These are phyloP conservation scores for Filosporella fistucella DNA, from an alignment of 495 filamentous ascomycete genomes.

Conservation along the genomic window DNA sequence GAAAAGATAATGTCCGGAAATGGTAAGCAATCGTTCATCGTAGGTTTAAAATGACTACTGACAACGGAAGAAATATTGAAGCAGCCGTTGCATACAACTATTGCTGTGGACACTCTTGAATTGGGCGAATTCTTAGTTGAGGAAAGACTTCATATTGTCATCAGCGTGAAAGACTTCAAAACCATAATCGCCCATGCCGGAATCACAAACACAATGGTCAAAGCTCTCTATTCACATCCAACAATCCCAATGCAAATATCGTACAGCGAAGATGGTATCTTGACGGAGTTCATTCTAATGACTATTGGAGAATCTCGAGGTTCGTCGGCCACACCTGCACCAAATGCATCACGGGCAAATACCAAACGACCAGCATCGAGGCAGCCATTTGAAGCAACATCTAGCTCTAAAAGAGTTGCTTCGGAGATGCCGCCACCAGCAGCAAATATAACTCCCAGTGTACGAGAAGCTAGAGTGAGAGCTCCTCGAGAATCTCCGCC, in stretches of 20 bases:
- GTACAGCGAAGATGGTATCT: constrained; percentile 69
- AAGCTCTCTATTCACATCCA: constrained; percentile 75
- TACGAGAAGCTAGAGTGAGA: constrained; percentile 8
- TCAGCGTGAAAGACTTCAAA: constrained; percentile 93
- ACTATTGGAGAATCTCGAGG: constrained; percentile 71
- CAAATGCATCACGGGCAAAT: constrained; percentile 19
- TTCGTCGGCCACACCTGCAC: constrained; percentile 30
- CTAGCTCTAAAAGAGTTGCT: constrained; percentile 17
- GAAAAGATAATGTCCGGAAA: constrained; percentile 83
- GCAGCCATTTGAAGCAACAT: constrained; percentile 19
- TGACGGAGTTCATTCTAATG: constrained; percentile 89
- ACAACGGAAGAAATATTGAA: constrained; percentile 83
- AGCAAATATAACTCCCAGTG: constrained; percentile 7
- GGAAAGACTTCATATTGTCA: constrained; percentile 76
- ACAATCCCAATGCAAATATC: constrained; percentile 77
- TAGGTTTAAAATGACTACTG: background rate
- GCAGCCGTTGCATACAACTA: constrained; percentile 88
- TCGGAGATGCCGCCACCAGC: constrained; percentile 22
- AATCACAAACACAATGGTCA: constrained; percentile 62
- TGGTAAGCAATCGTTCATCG: constrained; percentile 58
- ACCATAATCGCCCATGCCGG: constrained; percentile 84
- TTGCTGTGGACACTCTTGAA: constrained; percentile 79
- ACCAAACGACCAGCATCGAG: constrained; percentile 22
- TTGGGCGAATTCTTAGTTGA: constrained; percentile 80
- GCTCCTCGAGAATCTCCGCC: constrained; percentile 34